phyloP scores from a whole-genome alignment of 129 eudicot genomes.

The Glebionis coronaria region DNA sequence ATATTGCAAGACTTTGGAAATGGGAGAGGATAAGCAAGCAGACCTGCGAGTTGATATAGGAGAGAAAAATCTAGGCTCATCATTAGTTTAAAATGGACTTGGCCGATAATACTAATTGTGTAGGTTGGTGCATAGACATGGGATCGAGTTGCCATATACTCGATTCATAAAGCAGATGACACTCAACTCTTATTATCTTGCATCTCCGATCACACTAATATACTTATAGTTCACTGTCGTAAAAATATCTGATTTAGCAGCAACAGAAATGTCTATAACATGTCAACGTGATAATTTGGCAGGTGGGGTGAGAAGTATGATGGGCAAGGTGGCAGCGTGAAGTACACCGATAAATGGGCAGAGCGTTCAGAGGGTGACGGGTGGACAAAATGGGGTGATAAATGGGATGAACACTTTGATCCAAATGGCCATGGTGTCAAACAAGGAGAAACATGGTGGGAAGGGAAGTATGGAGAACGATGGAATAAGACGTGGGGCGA shows the following conservation, averaged over 20 bases:
- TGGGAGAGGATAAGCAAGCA: not conserved
- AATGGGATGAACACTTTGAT: constrained; percentile 91
- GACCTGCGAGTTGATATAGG: not conserved
- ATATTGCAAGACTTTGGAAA: not conserved
- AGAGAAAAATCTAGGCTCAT: not conserved
- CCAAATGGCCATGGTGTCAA: constrained; percentile 70
- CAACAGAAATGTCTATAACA: not conserved
- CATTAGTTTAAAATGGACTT: not conserved
- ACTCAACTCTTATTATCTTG: not conserved
- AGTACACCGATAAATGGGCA: constrained; percentile 97
- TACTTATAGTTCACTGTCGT: not conserved
- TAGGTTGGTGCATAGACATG: not conserved
- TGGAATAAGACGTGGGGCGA: constrained; percentile 99
- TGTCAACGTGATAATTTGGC: constrained; percentile 13
- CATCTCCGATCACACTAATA: not conserved
- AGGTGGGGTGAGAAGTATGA: constrained; percentile 98
- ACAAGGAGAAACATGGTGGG: constrained; percentile 99
- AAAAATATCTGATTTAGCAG: not conserved
- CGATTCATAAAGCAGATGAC: not conserved
- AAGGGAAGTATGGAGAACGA: constrained; percentile 73
- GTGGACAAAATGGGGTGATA: constrained; percentile 97
- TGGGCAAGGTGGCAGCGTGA: constrained; percentile 82
- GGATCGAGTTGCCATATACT: not conserved
- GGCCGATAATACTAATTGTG: not conserved
- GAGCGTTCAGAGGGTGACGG: constrained; percentile 81